These are phyloP conservation scores for Buxus sempervirens DNA, from an alignment of 164 flowering plant species.

Conservation along the genomic window DNA sequence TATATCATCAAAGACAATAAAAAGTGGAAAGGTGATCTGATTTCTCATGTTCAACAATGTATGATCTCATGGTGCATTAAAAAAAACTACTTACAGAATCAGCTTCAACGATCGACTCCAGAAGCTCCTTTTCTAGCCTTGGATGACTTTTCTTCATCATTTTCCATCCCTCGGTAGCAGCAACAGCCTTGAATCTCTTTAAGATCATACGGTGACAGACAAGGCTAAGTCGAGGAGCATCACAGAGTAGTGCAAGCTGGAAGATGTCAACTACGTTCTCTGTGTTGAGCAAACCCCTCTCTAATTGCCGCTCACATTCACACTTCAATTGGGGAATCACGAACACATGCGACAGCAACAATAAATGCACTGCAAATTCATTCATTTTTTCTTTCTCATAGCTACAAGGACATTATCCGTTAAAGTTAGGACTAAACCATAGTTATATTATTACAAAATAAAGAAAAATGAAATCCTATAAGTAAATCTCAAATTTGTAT, in stretches of 20 bases:
- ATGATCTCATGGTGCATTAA: neutral
- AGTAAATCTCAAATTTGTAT: neutral
- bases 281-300: slow-evolving; percentile 38
- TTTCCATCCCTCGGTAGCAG: slow-evolving; percentile 68
- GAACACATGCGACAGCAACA: slow-evolving; percentile 77
- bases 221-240: slow-evolving; percentile 70
- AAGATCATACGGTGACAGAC: slow-evolving; percentile 62
- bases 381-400: slow-evolving; percentile 67
- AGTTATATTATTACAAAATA: neutral
- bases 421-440: neutral
- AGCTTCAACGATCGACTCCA: slow-evolving; percentile 39
- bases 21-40: neutral
- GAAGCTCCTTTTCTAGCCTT: slow-evolving; percentile 54
- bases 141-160: slow-evolving; percentile 79
- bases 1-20: neutral
- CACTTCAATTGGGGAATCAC: slow-evolving; percentile 63
- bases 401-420: slow-evolving; percentile 28
- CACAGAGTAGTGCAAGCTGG: slow-evolving; percentile 75
- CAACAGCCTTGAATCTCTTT: slow-evolving; percentile 46
- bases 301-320: slow-evolving; percentile 50
- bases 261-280: slow-evolving; percentile 73
- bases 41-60: neutral
- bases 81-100: slow-evolving; percentile 40
- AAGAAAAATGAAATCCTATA: neutral
- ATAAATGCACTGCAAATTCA: slow-evolving; percentile 49